phyloP scores from a whole-genome alignment of 2,329 filamentous ascomycete species.

The Scopulariopsis brevicaulis region DNA sequence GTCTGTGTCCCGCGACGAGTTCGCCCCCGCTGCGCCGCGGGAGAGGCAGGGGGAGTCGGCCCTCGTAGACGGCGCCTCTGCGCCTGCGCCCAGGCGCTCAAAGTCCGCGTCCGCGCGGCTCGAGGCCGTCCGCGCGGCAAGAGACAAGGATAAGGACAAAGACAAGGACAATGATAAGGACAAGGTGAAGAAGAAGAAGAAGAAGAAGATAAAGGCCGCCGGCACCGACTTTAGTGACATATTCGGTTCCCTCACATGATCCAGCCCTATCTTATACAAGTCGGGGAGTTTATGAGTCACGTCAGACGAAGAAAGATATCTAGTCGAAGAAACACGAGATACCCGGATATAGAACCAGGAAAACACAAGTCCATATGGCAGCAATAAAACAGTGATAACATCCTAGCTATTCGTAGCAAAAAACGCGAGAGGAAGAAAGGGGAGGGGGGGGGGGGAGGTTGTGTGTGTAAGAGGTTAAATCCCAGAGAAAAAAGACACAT shows the following conservation, averaged over 20 bases:
- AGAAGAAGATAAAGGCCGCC: constrained; percentile 40
- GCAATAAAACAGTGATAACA: neutral
- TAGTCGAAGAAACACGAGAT: neutral
- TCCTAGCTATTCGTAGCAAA: neutral
- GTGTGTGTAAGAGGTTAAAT: neutral
- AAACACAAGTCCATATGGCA: neutral
- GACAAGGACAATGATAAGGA: constrained; percentile 13
- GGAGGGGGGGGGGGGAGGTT: neutral
- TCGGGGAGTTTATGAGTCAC: neutral
- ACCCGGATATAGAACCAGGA: neutral
- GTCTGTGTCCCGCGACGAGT: constrained; percentile 13
- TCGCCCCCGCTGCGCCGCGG: neutral
- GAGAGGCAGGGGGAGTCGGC: neutral
- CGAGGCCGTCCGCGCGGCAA: neutral
- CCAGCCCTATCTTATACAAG: neutral
- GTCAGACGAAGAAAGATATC: neutral
- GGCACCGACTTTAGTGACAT: constrained; percentile 21
- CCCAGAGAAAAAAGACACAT: neutral
- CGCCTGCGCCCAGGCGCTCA: neutral
- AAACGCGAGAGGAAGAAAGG: neutral
- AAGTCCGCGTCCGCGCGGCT: neutral
- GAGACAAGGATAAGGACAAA: neutral
- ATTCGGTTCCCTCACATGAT: constrained; percentile 43
- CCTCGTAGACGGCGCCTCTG: neutral
- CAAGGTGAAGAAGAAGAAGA: constrained; percentile 45